Conservation (phyloP, 2,329 filamentous ascomycete genomes). For the Penicillium polonicum region DNA sequence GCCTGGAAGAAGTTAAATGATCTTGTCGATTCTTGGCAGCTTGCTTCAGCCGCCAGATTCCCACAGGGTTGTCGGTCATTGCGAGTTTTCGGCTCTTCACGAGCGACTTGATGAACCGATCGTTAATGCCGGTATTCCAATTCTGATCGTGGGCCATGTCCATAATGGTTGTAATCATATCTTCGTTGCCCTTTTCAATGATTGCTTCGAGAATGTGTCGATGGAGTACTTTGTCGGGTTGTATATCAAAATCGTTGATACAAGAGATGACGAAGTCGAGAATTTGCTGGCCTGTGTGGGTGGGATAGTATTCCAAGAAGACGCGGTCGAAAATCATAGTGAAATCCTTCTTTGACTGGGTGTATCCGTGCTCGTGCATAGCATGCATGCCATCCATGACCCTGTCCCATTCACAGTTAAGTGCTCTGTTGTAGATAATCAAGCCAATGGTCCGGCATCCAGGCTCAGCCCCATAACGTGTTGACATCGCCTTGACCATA, state of each 20-base stretch:
- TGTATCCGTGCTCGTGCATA: constrained; percentile 37
- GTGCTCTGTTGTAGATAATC: constrained; percentile 38
- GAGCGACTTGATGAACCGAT: constrained; percentile 33
- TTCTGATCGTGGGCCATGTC: constrained; percentile 29
- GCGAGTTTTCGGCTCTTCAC: constrained; percentile 36
- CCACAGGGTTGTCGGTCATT: constrained; percentile 36
- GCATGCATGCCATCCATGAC: constrained; percentile 40
- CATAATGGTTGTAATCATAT: constrained; percentile 34
- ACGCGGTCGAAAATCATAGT: constrained; percentile 39
- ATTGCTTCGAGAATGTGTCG: constrained; percentile 42
- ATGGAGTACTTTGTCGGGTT: constrained; percentile 41
- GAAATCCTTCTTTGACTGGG: constrained; percentile 32
- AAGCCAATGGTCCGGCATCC: constrained; percentile 39
- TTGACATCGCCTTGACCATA: constrained; percentile 37
- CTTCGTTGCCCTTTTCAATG: constrained; percentile 38
- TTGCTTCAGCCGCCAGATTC: constrained; percentile 44
- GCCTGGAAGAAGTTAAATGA: constrained; percentile 33
- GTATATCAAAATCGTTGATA: constrained; percentile 38
- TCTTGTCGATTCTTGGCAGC: constrained; percentile 36
- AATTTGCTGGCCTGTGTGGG: constrained; percentile 35
- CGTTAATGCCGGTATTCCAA: constrained; percentile 37
- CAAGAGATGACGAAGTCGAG: constrained; percentile 38
- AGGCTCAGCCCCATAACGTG: constrained; percentile 30
- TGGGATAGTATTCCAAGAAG: constrained; percentile 43
- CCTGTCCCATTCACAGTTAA: constrained; percentile 41